These are phyloP conservation scores for Setomelanomma holmii DNA, from an alignment of 2,329 filamentous ascomycete species.

Conservation along the genomic window DNA sequence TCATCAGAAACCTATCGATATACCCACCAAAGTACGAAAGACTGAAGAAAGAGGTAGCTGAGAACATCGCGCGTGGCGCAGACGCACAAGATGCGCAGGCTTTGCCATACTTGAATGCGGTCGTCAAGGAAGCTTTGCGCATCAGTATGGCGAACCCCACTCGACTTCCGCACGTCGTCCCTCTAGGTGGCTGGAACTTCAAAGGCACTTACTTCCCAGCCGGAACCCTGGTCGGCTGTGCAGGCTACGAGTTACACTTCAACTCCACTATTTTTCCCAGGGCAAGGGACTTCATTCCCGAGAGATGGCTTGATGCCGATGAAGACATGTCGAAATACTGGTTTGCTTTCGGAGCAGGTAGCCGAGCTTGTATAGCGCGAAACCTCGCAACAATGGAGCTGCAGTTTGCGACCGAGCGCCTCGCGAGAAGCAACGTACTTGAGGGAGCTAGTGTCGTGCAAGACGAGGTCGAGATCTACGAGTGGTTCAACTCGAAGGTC, in stretches of 20 bases:
- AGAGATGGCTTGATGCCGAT: constrained; percentile 42
- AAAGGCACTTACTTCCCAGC: constrained; percentile 33
- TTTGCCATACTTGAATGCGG: constrained; percentile 55
- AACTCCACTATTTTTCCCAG: constrained; percentile 26
- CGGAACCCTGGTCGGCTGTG: constrained; percentile 34
- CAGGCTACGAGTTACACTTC: constrained; percentile 37
- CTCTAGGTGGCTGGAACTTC: constrained; percentile 34
- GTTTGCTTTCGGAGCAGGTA: constrained; percentile 43
- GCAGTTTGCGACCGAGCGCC: constrained; percentile 44
- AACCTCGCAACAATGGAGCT: constrained; percentile 41
- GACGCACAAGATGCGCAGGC: constrained; percentile 25
- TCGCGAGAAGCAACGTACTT: constrained; percentile 55
- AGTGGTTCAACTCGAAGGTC: constrained; percentile 65
- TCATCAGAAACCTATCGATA: constrained; percentile 25
- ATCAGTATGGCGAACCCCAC: constrained; percentile 52
- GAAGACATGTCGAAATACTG: constrained; percentile 42
- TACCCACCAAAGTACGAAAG: constrained; percentile 27
- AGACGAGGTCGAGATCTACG: constrained; percentile 57
- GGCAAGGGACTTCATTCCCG: constrained; percentile 27
- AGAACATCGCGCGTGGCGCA: constrained; percentile 14
- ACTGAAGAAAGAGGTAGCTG: constrained; percentile 27
- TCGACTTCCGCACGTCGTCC: constrained; percentile 39
- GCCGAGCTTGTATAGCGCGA: constrained; percentile 40
- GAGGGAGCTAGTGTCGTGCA: constrained; percentile 52
- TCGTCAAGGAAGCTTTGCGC: constrained; percentile 55